Percentiles rank a stretch among this genome's conserved stretches.
Conservation (phyloP, 1,284 basidiomycete genomes). For the Wolfiporia cocos region DNA sequence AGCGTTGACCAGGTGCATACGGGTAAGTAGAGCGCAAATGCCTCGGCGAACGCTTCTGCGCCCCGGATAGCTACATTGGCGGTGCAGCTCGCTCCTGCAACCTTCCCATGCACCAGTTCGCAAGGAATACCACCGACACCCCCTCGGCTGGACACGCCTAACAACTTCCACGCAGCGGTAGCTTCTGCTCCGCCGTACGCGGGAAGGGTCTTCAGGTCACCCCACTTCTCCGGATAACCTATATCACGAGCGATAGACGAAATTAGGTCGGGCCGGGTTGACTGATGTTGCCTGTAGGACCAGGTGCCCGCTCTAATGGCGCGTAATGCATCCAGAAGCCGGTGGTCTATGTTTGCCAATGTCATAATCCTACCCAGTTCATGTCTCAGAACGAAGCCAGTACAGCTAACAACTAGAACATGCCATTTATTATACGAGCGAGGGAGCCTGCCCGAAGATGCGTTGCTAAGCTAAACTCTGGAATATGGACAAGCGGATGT, state of each 20-base stretch:
- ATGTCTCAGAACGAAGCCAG: neutral
- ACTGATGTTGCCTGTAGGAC: slow-evolving; percentile 46
- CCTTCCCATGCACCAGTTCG: slow-evolving; percentile 58
- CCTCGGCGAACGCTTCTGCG: slow-evolving; percentile 50
- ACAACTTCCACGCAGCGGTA: slow-evolving; percentile 41
- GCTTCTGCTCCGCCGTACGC: slow-evolving; percentile 51
- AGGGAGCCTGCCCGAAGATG: slow-evolving; percentile 48
- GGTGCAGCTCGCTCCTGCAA: slow-evolving; percentile 49
- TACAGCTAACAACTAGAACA: neutral
- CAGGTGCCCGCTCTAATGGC: slow-evolving; percentile 46
- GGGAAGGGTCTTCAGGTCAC: slow-evolving; percentile 50
- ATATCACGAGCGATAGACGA: slow-evolving; percentile 44
- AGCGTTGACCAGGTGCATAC: slow-evolving; percentile 35
- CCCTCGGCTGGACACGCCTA: slow-evolving; percentile 44
- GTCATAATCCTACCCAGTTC: slow-evolving; percentile 46
- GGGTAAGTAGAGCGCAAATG: slow-evolving; percentile 61
- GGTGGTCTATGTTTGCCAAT: slow-evolving; percentile 59
- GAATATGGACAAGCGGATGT: neutral
- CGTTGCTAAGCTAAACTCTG: neutral
- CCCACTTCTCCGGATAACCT: slow-evolving; percentile 56
- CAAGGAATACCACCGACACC: slow-evolving; percentile 68
- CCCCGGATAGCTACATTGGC: slow-evolving; percentile 51
- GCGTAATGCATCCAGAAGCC: slow-evolving; percentile 48
- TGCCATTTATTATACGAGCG: slow-evolving; percentile 67
- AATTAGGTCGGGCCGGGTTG: slow-evolving; percentile 34